phyloP scores from a whole-genome alignment of 1,284 basidiomycete species.

The Boletus nobilissimus region DNA sequence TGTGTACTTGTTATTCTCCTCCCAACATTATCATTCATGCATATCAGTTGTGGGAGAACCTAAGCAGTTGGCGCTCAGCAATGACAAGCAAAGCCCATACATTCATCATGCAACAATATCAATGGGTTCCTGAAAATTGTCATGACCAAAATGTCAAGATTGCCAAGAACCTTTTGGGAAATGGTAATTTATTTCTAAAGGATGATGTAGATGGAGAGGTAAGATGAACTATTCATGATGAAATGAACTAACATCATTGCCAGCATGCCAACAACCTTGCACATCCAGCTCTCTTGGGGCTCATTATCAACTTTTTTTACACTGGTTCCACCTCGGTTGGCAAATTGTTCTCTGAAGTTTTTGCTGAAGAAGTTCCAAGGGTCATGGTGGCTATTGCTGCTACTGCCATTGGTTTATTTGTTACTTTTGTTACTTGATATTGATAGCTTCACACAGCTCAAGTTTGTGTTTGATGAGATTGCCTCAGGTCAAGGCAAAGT shows the following conservation, averaged over 20 bases:
- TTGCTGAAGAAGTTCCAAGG: too few relatives aligned
- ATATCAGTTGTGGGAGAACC: slow-evolving; percentile 5
- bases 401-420: too few relatives aligned
- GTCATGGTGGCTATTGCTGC: too few relatives aligned
- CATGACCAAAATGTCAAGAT: neutral
- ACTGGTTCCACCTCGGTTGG: too few relatives aligned
- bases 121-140: slow-evolving; percentile 20
- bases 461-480: neutral
- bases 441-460: too few relatives aligned
- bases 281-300: too few relatives aligned
- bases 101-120: slow-evolving; percentile 2
- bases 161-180: neutral
- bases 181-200: slow-evolving; percentile 10
- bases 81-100: slow-evolving; percentile 21
- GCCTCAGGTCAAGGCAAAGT: neutral
- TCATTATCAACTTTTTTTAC: too few relatives aligned
- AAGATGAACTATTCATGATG: neutral
- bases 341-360: too few relatives aligned
- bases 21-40: neutral
- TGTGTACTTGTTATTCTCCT: neutral
- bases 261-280: too few relatives aligned
- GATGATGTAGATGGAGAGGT: slow-evolving; percentile 10
- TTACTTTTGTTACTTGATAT: too few relatives aligned
- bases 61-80: slow-evolving; percentile 16
- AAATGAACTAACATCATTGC: neutral